A percentile compares a stretch with the other conserved stretches of the same genome.
phyloP scores from a whole-genome alignment of 352 stramenopile genomes.

The Aphanomyces invadans region DNA sequence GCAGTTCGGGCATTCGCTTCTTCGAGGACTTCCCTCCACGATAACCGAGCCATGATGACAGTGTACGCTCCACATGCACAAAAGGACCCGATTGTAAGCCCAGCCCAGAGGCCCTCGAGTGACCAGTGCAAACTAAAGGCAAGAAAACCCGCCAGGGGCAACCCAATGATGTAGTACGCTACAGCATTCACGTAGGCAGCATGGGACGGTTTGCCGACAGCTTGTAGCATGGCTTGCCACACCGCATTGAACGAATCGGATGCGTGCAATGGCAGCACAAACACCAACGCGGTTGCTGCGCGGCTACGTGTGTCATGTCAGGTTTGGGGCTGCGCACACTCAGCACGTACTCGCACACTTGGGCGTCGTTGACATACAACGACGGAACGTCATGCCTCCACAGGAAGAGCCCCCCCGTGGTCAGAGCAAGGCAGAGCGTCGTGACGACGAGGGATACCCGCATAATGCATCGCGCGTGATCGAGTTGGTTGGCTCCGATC shows the following conservation, averaged over 20 bases:
- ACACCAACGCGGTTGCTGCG: slow-evolving; percentile 42
- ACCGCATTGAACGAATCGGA: slow-evolving; percentile 43
- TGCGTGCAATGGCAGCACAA: slow-evolving; percentile 33
- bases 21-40: neutral
- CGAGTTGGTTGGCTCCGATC: slow-evolving; percentile 36
- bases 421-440: slow-evolving; percentile 28
- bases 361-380: slow-evolving; percentile 46
- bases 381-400: slow-evolving; percentile 33
- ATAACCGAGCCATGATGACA: neutral
- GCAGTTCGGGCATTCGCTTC: neutral
- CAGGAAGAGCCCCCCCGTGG: slow-evolving; percentile 28
- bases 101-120: slow-evolving; percentile 48
- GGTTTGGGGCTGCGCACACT: too few species aligned
- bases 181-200: slow-evolving; percentile 52
- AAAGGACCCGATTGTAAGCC: slow-evolving; percentile 34
- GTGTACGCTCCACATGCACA: neutral
- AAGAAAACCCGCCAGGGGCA: slow-evolving; percentile 55
- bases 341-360: slow-evolving; percentile 30
- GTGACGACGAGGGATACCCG: slow-evolving; percentile 52
- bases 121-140: slow-evolving; percentile 38
- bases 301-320: too few species aligned
- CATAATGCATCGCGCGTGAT: slow-evolving; percentile 46
- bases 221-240: slow-evolving; percentile 55
- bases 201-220: slow-evolving; percentile 46
- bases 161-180: slow-evolving; percentile 64